Evolutionary conservation across 2,329 filamentous ascomycete genomes (phyloP).

Genomic region (Leptographium radiaticola): DNA sequence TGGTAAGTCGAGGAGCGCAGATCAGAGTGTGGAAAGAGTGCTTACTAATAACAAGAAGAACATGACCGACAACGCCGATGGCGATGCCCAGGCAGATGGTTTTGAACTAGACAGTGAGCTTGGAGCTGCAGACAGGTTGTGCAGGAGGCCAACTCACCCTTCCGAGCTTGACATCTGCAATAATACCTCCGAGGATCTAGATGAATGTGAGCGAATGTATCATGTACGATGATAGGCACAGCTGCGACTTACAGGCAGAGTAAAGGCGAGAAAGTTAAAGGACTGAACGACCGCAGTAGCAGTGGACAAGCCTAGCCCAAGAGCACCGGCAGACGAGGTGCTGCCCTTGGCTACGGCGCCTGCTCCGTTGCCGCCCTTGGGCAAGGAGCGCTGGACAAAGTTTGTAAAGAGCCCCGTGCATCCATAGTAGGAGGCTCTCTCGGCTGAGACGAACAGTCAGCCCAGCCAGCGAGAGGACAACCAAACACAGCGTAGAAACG

Average conservation of each 20-base stretch:
- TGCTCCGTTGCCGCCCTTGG: neutral
- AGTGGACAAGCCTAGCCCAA: neutral
- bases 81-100: neutral
- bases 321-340: neutral
- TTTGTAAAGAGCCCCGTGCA: neutral
- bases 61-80: neutral
- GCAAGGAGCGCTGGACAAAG: neutral
- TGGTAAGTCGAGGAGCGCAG: neutral
- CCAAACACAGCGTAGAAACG: neutral
- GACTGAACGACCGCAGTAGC: neutral
- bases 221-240: neutral
- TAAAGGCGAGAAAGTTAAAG: neutral
- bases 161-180: neutral
- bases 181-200: neutral
- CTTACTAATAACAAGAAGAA: neutral
- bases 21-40: neutral
- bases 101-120: neutral
- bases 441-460: neutral
- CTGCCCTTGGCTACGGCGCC: neutral
- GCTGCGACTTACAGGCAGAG: neutral
- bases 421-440: neutral
- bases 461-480: neutral
- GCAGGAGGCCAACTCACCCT: neutral
- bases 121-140: neutral
- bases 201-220: neutral